A percentile compares a stretch with the other conserved stretches of the same genome.
These are phyloP conservation scores for Arctostaphylos glauca DNA, from an alignment of 148 eudicot species.

Conservation along the genomic window DNA sequence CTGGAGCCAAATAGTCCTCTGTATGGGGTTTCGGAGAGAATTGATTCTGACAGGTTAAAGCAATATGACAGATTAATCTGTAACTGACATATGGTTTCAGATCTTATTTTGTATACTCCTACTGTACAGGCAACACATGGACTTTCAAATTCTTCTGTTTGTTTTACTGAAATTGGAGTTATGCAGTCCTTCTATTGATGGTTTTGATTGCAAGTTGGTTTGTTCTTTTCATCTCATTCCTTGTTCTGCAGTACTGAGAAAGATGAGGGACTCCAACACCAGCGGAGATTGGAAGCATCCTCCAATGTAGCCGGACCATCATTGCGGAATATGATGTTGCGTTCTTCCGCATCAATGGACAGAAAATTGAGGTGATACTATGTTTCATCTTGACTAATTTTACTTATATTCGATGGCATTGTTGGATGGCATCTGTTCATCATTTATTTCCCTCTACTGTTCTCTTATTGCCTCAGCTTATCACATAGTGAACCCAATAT, in stretches of 20 bases:
- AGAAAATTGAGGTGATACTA: slow-evolving; percentile 52
- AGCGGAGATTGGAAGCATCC: slow-evolving; percentile 58
- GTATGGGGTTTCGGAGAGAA: slow-evolving; percentile 68
- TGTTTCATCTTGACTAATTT: background rate
- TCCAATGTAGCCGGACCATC: slow-evolving; percentile 61
- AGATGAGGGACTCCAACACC: slow-evolving; percentile 57
- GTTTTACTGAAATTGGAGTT: background rate
- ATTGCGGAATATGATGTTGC: slow-evolving; percentile 66
- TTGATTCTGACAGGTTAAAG: slow-evolving; percentile 77
- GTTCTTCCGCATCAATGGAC: slow-evolving; percentile 55
- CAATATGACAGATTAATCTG: background rate
- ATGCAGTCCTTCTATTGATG: background rate
- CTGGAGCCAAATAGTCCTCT: slow-evolving; percentile 96
- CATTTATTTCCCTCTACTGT: slow-evolving; percentile 5
- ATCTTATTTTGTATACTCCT: background rate
- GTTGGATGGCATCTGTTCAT: slow-evolving; percentile 1
- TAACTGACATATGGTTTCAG: background rate
- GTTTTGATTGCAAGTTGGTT: background rate
- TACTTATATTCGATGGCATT: background rate
- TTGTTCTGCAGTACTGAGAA: slow-evolving; percentile 67
- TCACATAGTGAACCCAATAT: slow-evolving; percentile 89
- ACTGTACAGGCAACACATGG: background rate
- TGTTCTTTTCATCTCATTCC: slow-evolving; percentile 7
- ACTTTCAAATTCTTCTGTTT: background rate
- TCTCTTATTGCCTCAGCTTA: slow-evolving; percentile 48